Evolutionary conservation across 2,329 filamentous ascomycete genomes (phyloP).

Genomic region (Eurotiales sp.): DNA sequence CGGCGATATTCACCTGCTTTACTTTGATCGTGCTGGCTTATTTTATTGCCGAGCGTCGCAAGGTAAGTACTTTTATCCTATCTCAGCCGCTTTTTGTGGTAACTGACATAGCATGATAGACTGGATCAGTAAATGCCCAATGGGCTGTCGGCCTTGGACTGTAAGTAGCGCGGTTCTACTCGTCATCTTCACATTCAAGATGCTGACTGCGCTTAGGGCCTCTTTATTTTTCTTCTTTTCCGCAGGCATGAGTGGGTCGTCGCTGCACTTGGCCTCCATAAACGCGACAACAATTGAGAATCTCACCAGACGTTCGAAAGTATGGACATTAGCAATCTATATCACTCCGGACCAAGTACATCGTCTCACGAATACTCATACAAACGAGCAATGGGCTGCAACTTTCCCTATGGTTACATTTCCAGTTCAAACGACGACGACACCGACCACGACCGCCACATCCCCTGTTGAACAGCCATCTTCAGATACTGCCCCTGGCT

Average conservation of each 20-base stretch:
- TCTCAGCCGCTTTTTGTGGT: no score
- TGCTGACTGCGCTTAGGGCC: constrained; percentile 34
- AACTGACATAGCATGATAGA: no score
- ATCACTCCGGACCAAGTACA: constrained; percentile 32
- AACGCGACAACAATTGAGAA: constrained; percentile 87
- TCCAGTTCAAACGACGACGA: constrained; percentile 31
- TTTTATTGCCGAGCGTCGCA: constrained; percentile 55
- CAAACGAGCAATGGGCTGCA: constrained; percentile 31
- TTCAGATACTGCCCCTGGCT: background rate
- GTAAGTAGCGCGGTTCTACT: constrained; percentile 30
- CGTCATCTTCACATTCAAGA: constrained; percentile 18
- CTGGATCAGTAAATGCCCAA: constrained; percentile 50
- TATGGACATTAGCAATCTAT: constrained; percentile 71
- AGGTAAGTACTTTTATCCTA: no score
- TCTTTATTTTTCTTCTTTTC: constrained; percentile 78
- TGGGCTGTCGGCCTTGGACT: constrained; percentile 66
- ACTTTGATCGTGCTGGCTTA: constrained; percentile 62
- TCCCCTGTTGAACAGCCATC: background rate
- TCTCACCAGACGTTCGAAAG: constrained; percentile 57
- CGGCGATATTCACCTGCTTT: constrained; percentile 62
- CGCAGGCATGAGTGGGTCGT: constrained; percentile 70
- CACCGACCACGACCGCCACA: constrained; percentile 15
- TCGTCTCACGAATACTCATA: constrained; percentile 23
- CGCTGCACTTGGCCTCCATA: constrained; percentile 62
- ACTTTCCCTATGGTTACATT: constrained; percentile 40